Evolutionary conservation across 768 basidiomycete genomes (phyloP).

Genomic region (Udeniomyces megalosporus): DNA sequence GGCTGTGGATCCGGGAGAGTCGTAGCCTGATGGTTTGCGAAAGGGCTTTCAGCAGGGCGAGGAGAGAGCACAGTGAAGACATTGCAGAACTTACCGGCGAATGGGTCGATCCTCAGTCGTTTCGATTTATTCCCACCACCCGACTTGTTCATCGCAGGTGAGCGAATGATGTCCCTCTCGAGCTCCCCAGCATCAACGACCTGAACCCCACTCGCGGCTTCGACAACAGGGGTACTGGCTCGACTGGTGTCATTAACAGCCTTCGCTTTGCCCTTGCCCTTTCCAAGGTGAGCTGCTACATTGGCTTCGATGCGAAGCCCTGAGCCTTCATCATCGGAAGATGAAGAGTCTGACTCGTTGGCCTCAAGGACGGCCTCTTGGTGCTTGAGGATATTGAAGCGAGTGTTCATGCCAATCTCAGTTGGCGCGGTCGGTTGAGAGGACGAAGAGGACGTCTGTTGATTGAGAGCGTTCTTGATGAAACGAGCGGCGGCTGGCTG

Average conservation of each 20-base stretch:
- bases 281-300: not conserved
- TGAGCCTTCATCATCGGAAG: not conserved
- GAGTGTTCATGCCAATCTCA: constrained; percentile 15
- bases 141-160: not conserved
- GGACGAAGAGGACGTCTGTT: not conserved
- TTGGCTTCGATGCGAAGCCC: not conserved
- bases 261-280: constrained; percentile 7
- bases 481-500: constrained; percentile 8
- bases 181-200: constrained; percentile 2
- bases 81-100: not conserved
- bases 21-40: not conserved
- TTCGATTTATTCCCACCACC: not conserved
- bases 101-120: constrained; percentile 5
- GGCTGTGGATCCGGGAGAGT: not conserved
- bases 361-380: not conserved
- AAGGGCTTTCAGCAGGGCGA: not conserved
- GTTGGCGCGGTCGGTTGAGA: not conserved
- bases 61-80: not conserved
- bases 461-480: constrained; percentile 7
- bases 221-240: not conserved
- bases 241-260: not conserved
- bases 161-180: not conserved
- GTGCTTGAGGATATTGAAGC: constrained; percentile 14
- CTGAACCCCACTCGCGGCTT: not conserved
- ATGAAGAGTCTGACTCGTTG: not conserved